Evolutionary conservation across 2,329 filamentous ascomycete genomes (phyloP).

Genomic region (Curvularia sp.): DNA sequence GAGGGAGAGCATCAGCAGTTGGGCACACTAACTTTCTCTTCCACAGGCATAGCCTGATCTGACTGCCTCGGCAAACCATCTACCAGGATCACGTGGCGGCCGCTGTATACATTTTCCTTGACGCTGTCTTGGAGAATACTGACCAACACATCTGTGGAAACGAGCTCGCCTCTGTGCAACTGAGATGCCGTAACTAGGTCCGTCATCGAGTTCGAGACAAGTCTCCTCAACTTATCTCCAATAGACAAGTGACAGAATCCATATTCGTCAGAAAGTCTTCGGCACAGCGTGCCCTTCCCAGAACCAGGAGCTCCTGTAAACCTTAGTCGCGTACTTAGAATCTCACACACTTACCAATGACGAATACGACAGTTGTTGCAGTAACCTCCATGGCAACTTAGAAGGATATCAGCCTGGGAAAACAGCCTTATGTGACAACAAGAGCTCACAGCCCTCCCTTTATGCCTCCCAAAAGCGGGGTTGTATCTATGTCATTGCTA

Average conservation of each 20-base stretch:
- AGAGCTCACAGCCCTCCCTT: conserved; percentile 1
- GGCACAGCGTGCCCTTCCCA: conserved; percentile 41
- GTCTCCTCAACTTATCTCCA: conserved; percentile 28
- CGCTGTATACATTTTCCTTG: neutral
- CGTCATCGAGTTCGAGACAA: conserved; percentile 1
- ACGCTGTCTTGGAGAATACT: neutral
- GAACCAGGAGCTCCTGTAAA: conserved; percentile 39
- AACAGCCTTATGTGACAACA: neutral
- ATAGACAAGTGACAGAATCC: conserved; percentile 38
- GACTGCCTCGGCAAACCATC: conserved; percentile 13
- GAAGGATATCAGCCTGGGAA: neutral
- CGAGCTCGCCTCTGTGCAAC: neutral
- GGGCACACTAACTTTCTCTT: conserved; percentile 5
- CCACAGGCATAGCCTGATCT: conserved; percentile 11
- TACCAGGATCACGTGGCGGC: conserved; percentile 1
- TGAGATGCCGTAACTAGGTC: neutral
- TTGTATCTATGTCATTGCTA: neutral
- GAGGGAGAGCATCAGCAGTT: neutral
- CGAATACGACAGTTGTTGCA: conserved; percentile 11
- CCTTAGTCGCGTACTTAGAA: conserved; percentile 12
- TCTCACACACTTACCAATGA: conserved; percentile 14
- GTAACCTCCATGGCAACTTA: neutral
- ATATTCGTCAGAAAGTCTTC: conserved; percentile 22
- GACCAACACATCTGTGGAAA: neutral
- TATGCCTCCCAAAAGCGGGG: conserved; percentile 6